Evolutionary conservation across 2,329 filamentous ascomycete species (phyloP), one percentile per base, ranked within the genome.

Genomic region (Reticulascus tulasneorum): DNA sequence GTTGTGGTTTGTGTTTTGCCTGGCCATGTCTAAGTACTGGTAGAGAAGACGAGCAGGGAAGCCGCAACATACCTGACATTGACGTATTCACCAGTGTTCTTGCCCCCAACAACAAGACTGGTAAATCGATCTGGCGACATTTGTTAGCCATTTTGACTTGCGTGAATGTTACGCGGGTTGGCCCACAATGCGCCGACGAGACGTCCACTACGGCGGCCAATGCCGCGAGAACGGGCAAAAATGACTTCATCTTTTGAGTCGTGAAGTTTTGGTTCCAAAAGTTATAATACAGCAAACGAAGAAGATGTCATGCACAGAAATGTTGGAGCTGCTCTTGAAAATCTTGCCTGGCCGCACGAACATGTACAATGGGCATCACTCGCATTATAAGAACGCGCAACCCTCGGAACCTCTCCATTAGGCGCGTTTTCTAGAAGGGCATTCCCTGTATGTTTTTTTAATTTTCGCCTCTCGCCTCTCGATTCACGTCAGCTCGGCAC

Each of bases 1-100:
- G 59, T 78, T 81, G 50, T 40, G 23, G 29, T 43, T 43, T 12
- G 33, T 35, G 33, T 43, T 43, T 11, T 18, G 19, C 13, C 25
- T 28, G n/a, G 7, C 7, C 7, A 7, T n/a, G 7, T 28, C 7
- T 28, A n/a, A 7, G 7, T 28, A 16, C 13, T 28, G 7, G 7
- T 16, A n/a, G 12, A n/a, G 25, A 7, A n/a, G 7, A 16, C 25
- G 9, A 16, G n/a, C 7, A 16, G 7, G 25, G 25, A 7, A 28
- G n/a, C 7, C 7, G 17, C 7, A 16, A 9, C 25, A 7, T 28
- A 28, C 25, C 40, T 29, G 13, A 43, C 40, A 10, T 34, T n/a
- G 9, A 37, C 33, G 23, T 43, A 43, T 16, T 43, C 40, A 9
- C 40, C 40, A n/a, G 40, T 43, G 33, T 40, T 40, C 7, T 12